Evolutionary conservation across 2,329 filamentous ascomycete species (phyloP).

Genomic region (Xylaria sp.): DNA sequence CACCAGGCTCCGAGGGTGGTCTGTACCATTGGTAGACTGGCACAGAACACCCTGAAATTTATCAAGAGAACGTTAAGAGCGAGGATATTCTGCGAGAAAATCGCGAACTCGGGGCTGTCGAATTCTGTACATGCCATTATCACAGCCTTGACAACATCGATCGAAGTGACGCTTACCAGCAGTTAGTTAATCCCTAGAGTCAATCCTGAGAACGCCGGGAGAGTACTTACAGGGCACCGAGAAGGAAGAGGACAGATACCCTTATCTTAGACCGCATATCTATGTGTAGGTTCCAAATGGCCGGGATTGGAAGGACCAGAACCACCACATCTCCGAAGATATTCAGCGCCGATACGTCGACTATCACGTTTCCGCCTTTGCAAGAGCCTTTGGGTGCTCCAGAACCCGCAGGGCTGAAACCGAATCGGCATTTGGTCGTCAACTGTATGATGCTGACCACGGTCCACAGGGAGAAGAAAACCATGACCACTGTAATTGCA

Average conservation of each 20-base stretch:
- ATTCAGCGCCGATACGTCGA: conserved; percentile 1
- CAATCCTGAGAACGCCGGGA: background rate
- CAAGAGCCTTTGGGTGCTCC: background rate
- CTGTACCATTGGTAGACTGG: conserved; percentile 9
- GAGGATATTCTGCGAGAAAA: background rate
- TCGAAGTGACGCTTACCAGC: background rate
- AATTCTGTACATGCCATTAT: conserved; percentile 1
- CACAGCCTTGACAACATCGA: background rate
- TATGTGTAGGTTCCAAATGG: background rate
- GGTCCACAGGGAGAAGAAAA: conserved; percentile 3
- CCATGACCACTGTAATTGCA: background rate
- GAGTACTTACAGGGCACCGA: conserved; percentile 6
- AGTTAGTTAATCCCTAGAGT: background rate
- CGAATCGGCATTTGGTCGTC: background rate
- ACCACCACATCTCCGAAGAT: conserved; percentile 6
- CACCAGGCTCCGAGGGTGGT: background rate
- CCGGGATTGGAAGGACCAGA: conserved; percentile 5
- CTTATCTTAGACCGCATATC: conserved; percentile 2
- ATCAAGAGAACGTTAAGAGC: conserved; percentile 8
- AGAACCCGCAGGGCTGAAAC: background rate
- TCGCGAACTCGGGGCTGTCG: background rate
- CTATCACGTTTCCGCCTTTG: background rate
- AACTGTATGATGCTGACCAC: background rate
- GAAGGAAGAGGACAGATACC: conserved; percentile 1
- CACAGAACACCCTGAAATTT: conserved; percentile 3